phyloP scores from a whole-genome alignment of 2,329 filamentous ascomycete genomes.

The Talaromyces sp. region DNA sequence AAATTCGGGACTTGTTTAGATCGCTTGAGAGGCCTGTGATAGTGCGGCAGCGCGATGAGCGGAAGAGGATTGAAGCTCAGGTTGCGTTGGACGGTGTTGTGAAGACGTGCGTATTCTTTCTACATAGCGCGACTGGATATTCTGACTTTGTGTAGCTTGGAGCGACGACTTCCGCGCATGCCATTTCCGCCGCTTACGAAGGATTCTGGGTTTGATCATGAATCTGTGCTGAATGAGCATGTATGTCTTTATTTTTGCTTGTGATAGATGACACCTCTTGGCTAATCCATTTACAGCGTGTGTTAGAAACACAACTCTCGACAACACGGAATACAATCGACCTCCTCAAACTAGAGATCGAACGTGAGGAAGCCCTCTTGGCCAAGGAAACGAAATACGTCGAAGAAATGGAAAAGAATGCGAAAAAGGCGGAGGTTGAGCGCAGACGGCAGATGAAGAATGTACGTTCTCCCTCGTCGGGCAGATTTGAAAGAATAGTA shows the following conservation, averaged over 20 bases:
- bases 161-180: conserved; percentile 44
- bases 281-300: conserved; percentile 25
- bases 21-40: conserved; percentile 44
- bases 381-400: conserved; percentile 39
- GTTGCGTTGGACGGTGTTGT: conserved; percentile 40
- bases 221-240: conserved; percentile 42
- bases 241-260: conserved; percentile 26
- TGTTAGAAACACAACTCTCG: conserved; percentile 39
- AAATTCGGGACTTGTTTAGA: conserved; percentile 41
- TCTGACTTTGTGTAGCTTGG: conserved; percentile 29
- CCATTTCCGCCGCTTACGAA: conserved; percentile 45
- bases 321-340: conserved; percentile 39
- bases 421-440: conserved; percentile 38
- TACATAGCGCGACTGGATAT: not conserved
- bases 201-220: conserved; percentile 44
- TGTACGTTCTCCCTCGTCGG: conserved; percentile 23
- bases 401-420: conserved; percentile 43
- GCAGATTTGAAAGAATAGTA: no score
- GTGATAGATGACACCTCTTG: not conserved
- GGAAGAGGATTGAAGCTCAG: conserved; percentile 43
- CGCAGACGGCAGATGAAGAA: conserved; percentile 42
- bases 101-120: conserved; percentile 34
- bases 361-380: conserved; percentile 42
- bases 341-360: conserved; percentile 41
- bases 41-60: conserved; percentile 40